Conservation (phyloP, 306 rosid species). For the Senna tora region DNA sequence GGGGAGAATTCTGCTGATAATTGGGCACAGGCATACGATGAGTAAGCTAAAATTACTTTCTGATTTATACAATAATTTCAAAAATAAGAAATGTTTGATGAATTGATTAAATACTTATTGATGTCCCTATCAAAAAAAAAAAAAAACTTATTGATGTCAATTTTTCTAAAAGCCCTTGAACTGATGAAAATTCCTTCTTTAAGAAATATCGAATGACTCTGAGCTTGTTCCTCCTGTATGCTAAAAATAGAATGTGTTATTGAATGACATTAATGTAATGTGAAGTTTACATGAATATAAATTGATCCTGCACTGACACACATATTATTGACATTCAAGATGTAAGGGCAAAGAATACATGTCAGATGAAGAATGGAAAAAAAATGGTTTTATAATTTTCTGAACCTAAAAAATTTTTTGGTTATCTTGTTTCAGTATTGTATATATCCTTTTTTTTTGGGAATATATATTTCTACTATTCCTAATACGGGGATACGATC, state of each 20-base stretch:
- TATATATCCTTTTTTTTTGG: no score
- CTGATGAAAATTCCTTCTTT: no score
- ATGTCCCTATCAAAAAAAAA: no score
- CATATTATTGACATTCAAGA: background rate
- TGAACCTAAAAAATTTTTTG: no score
- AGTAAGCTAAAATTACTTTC: conserved; percentile 58
- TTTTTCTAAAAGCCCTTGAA: no score
- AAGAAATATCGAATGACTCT: background rate
- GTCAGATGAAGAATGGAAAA: background rate
- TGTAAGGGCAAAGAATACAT: background rate
- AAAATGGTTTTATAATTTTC: no score
- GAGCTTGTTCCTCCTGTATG: background rate
- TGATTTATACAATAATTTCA: background rate
- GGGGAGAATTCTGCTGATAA: conserved; percentile 64
- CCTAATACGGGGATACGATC: background rate
- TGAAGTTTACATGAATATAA: background rate
- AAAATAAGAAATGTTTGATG: background rate
- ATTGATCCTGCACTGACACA: no score
- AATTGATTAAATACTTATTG: background rate
- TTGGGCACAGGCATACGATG: conserved; percentile 88
- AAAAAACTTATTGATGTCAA: no score
- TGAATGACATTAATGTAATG: background rate
- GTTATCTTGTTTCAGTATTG: no score
- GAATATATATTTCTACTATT: no score
- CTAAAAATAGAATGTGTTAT: background rate